These are phyloP conservation scores for Aegle marmelos DNA, from an alignment of 345 rosid genomes.

Conservation along the genomic window DNA sequence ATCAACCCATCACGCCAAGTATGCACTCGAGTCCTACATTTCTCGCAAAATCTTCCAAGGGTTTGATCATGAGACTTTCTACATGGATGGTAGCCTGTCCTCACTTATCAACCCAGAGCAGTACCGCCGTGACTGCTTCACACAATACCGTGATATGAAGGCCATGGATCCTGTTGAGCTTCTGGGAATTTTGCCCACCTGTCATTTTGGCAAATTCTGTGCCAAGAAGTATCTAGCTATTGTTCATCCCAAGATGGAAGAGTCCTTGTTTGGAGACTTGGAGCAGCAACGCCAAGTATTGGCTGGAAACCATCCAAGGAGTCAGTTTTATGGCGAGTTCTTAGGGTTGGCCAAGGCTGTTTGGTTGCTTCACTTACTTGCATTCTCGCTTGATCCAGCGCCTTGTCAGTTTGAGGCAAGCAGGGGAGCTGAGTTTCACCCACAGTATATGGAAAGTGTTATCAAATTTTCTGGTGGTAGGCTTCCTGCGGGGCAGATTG, in stretches of 20 bases:
- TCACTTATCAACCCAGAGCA: conserved; percentile 81
- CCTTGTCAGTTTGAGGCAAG: conserved; percentile 86
- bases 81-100: conserved; percentile 85
- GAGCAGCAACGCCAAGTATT: conserved; percentile 64
- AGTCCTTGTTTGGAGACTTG: conserved; percentile 80
- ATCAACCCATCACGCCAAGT: conserved; percentile 73
- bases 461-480: conserved; percentile 56
- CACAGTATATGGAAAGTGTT: conserved; percentile 86
- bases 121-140: conserved; percentile 78
- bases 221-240: conserved; percentile 75
- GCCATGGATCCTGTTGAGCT: conserved; percentile 90
- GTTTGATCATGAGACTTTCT: conserved; percentile 89
- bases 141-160: conserved; percentile 86
- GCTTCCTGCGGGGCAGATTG: conserved; percentile 66
- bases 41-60: conserved; percentile 75
- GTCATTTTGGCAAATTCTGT: conserved; percentile 90
- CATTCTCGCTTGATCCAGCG: conserved; percentile 82
- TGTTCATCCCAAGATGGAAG: conserved; percentile 93
- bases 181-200: conserved; percentile 79
- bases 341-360: conserved; percentile 74
- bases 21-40: conserved; percentile 77
- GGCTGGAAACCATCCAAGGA: conserved; percentile 79
- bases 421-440: conserved; percentile 76
- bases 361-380: conserved; percentile 93
- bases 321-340: conserved; percentile 79